Percentiles rank a stretch among this genome's conserved stretches.
Evolutionary conservation across 2,329 filamentous ascomycete species (phyloP).

Genomic region (Botrytis fragariae): DNA sequence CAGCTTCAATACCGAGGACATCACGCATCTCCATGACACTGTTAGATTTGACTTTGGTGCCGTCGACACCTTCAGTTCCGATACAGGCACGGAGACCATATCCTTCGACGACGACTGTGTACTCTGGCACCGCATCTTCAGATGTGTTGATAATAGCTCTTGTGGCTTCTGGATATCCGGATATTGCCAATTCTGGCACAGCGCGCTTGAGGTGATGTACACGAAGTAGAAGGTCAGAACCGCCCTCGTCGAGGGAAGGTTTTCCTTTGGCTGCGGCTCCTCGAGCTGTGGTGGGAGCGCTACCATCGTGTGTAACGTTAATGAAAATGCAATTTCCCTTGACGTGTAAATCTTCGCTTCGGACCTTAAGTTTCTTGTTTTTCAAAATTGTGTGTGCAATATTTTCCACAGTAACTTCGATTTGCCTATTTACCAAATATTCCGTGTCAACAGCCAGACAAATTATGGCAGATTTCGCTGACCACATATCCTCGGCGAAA

Average conservation of each 20-base stretch:
- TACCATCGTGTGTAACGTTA: conserved; percentile 57
- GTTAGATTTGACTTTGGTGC: conserved; percentile 72
- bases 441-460: conserved; percentile 78
- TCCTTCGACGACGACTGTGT: conserved; percentile 84
- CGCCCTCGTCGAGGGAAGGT: conserved; percentile 46
- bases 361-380: conserved; percentile 80
- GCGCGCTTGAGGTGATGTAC: conserved; percentile 82
- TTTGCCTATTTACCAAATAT: conserved; percentile 74
- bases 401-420: conserved; percentile 72
- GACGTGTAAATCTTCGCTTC: conserved; percentile 62
- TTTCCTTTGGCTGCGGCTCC: conserved; percentile 32
- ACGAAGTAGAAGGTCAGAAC: conserved; percentile 67
- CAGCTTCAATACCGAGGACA: conserved; percentile 92
- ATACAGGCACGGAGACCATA: conserved; percentile 89
- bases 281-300: conserved; percentile 39
- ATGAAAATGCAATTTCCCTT: conserved; percentile 67
- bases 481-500: conserved; percentile 87
- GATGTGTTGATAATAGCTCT: conserved; percentile 87
- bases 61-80: conserved; percentile 88
- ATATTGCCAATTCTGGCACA: conserved; percentile 80
- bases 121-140: conserved; percentile 29
- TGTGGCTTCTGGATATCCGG: conserved; percentile 80
- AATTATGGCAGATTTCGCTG: conserved; percentile 70
- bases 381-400: conserved; percentile 74
- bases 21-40: conserved; percentile 85